Evolutionary conservation across 176 grass and related monocot species (phyloP).

Genomic region (Melocanna baccifera): DNA sequence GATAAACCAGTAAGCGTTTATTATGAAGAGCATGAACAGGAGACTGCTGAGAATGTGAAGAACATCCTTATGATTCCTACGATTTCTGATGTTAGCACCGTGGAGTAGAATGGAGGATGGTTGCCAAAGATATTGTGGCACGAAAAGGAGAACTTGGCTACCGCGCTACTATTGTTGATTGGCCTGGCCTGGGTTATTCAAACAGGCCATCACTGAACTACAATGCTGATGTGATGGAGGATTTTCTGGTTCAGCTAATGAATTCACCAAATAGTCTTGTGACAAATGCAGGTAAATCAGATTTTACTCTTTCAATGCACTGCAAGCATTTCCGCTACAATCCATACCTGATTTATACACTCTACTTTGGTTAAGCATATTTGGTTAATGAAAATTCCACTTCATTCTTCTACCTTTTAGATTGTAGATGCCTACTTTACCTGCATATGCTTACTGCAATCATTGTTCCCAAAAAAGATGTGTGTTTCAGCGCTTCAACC

Average conservation of each 20-base stretch:
- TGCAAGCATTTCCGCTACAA: neutral
- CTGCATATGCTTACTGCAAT: neutral
- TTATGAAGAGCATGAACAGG: conserved; percentile 66
- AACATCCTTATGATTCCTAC: conserved; percentile 94
- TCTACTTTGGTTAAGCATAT: neutral
- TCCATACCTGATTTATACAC: neutral
- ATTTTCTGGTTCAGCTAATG: conserved; percentile 75
- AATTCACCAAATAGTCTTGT: conserved; percentile 76
- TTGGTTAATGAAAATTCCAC: neutral
- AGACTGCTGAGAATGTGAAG: conserved; percentile 53
- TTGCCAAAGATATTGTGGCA: conserved; percentile 69
- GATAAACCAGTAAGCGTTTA: conserved; percentile 61
- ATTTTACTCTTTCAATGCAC: conserved; percentile 7
- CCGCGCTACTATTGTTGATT: conserved; percentile 89
- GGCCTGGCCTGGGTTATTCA: conserved; percentile 94
- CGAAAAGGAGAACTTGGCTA: conserved; percentile 63
- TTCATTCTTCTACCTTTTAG: neutral
- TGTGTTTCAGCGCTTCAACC: neutral
- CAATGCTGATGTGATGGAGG: conserved; percentile 87
- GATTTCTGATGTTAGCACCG: conserved; percentile 94
- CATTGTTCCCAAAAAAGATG: neutral
- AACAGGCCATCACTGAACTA: conserved; percentile 89
- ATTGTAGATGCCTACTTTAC: neutral
- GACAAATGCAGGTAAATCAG: conserved; percentile 58
- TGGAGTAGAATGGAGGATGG: conserved; percentile 85